Base-by-base conservation (phyloP, 306 rosid species). In the Alnus glutinosa region DNA sequence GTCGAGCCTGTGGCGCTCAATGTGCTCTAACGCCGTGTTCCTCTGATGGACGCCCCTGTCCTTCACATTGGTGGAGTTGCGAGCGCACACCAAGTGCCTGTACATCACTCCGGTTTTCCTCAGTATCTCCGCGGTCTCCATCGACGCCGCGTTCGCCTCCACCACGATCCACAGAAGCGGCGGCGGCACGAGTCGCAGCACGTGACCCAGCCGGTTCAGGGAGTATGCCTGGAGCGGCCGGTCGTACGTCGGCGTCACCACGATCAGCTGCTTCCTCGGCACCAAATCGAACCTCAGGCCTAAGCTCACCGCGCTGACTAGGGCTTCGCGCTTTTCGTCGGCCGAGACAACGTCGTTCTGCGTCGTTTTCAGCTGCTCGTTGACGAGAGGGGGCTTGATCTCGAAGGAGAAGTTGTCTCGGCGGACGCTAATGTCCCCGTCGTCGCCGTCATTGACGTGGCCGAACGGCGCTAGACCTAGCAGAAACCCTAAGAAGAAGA, bases 1-100 rank as follows among this genome's bases (percentile, higher is more conserved):
- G 79, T 96, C 96, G 66, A 96, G 94, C 75, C 79, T 86, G 73
- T 96, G 99, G 32, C 57, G 85, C 75, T 93, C 98, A 86, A 96
- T 90, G 88, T 96, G 98, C 79, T 96, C 92, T 90, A 96, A 86
- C n/a, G 98, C 99, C 0, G 83, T 81, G 76, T 96, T 96, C 88
- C 99, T 86, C 89, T 93, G 99, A 81, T 90, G 88, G 78, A 96
- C 98, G 7, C 99, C 99, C 79, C 99, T 86, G 79, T 93, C 99
- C 85, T 96, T 96, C 44, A 89, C 83, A 36, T 82, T 87, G 0
- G 88, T 90, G 64, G 63, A 82, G 75, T 93, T 96, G 87, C 84
- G 87, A 46, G 75, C 18, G 47, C 98, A 89, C 13, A 90, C 98
- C 86, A 96, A 86, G 80, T 96, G 98, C 87, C 99, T 86, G 79